Evolutionary conservation across 176 grass and related monocot species (phyloP).

Genomic region (Sorghum bicolor): Sorghum_bicolor_NCBIv3 NC_012873.2:64366001-64366500

Average conservation of each 20-base stretch:
- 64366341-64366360: not conserved
- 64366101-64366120: not conserved
- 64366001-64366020: not conserved
- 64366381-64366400: slow-evolving; percentile 33
- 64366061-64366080: not conserved
- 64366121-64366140: not conserved
- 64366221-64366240: not conserved
- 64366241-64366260: not conserved
- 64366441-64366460: not conserved
- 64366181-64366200: not conserved
- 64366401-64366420: slow-evolving; percentile 15
- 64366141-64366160: not conserved
- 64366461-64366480: not conserved
- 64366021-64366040: not conserved
- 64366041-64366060: not conserved
- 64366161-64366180: not conserved
- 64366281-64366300: slow-evolving; percentile 3
- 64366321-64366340: not conserved
- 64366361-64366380: slow-evolving; percentile 11
- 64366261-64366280: not conserved
- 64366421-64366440: not conserved
- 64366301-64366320: not conserved
- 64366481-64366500: not conserved
- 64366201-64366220: slow-evolving; percentile 26
- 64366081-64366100: not conserved